phyloP scores from a whole-genome alignment of 2,329 filamentous ascomycete genomes.

The Ophiosphaerella herpotricha region DNA sequence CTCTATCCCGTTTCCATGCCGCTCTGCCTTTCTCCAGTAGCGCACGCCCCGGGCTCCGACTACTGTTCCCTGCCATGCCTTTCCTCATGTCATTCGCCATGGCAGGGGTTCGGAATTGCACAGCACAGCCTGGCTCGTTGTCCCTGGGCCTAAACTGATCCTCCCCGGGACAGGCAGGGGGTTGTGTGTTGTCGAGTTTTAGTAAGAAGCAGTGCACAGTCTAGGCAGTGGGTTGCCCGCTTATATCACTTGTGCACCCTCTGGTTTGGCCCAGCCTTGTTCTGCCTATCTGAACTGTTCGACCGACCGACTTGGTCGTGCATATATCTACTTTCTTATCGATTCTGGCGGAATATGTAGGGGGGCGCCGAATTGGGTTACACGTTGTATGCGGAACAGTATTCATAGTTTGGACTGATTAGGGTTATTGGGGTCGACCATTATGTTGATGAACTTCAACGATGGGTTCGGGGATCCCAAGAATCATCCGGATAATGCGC shows the following conservation, averaged over 20 bases:
- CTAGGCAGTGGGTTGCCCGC: neutral
- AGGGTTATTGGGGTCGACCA: too few species aligned
- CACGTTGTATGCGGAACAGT: neutral
- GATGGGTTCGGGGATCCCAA: constrained; percentile 5
- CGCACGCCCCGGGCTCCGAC: too few species aligned
- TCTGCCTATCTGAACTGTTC: neutral
- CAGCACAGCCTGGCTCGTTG: too few species aligned
- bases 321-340: too few species aligned
- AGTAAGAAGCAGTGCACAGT: too few species aligned
- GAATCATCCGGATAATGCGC: constrained; percentile 31
- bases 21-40: too few species aligned
- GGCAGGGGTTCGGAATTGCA: too few species aligned
- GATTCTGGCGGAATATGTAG: neutral
- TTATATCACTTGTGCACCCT: constrained; percentile 5
- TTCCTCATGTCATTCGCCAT: too few species aligned
- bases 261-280: neutral
- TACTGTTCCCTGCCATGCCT: too few species aligned
- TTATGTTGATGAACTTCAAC: too few species aligned
- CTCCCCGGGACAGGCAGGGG: constrained; percentile 19
- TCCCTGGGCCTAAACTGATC: constrained; percentile 5
- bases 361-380: neutral
- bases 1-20: too few species aligned
- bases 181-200: neutral
- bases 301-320: too few species aligned
- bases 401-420: neutral